Evolutionary conservation across 495 filamentous ascomycete species (phyloP).

Genomic region (Neurospora cerealis): DNA sequence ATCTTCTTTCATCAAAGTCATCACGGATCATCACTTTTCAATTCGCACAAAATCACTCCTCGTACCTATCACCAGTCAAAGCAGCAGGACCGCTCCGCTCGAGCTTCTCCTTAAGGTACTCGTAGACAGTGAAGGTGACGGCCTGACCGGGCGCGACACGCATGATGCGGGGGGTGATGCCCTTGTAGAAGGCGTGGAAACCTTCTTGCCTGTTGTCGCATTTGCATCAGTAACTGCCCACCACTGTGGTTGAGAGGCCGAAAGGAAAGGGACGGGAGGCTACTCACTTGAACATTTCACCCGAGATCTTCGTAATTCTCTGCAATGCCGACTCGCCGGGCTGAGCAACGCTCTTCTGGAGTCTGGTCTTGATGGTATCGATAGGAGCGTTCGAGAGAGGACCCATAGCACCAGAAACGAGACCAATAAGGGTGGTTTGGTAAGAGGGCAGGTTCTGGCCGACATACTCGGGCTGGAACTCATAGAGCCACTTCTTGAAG

Average conservation of each 20-base stretch:
- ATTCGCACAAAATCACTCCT: conserved; percentile 43
- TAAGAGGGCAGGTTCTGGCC: conserved; percentile 62
- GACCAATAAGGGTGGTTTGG: conserved; percentile 83
- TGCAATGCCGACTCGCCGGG: conserved; percentile 68
- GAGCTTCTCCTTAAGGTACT: conserved; percentile 73
- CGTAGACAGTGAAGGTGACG: conserved; percentile 96
- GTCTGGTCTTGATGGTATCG: conserved; percentile 95
- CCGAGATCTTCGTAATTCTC: conserved; percentile 67
- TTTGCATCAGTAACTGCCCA: neutral
- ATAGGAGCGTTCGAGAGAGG: conserved; percentile 95
- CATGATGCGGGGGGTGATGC: conserved; percentile 96
- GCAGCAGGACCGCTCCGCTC: conserved; percentile 61
- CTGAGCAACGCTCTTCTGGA: conserved; percentile 82
- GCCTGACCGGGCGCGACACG: conserved; percentile 95
- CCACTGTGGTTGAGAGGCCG: neutral
- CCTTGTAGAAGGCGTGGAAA: conserved; percentile 92
- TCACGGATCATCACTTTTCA: neutral
- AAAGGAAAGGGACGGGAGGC: neutral
- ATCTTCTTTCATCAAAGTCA: neutral
- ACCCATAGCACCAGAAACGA: conserved; percentile 89
- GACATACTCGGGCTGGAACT: conserved; percentile 50
- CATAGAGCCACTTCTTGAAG: conserved; percentile 70
- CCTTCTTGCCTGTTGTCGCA: conserved; percentile 58
- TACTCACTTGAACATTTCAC: conserved; percentile 83
- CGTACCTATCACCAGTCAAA: conserved; percentile 57